Percentiles rank a stretch among this genome's conserved stretches.
Conservation (phyloP, 371 early-diverging fungal species). For the Neoconidiobolus thromboides region DNA sequence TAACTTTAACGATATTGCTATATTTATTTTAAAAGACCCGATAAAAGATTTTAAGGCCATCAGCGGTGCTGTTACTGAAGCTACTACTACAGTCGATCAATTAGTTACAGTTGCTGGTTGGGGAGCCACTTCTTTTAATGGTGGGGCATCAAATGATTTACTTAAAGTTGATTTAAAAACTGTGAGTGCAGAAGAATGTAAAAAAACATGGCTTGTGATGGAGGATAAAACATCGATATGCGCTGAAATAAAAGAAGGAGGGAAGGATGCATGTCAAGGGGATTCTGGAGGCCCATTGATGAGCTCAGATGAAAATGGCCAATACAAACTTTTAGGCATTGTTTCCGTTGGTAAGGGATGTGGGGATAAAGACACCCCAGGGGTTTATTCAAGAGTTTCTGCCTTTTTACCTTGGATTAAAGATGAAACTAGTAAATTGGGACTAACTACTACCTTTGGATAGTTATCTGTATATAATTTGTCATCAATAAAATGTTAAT, state of each 20-base stretch:
- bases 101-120: neutral
- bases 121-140: neutral
- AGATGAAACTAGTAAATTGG: neutral
- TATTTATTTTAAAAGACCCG: neutral
- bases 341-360: neutral
- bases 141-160: neutral
- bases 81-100: neutral
- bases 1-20: neutral
- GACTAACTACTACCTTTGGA: neutral
- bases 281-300: neutral
- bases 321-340: conserved; percentile 9
- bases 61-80: neutral
- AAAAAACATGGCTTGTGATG: neutral
- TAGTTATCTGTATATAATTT: too few species aligned
- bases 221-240: neutral
- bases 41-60: neutral
- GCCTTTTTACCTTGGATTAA: neutral
- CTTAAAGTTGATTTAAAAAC: neutral
- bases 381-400: neutral
- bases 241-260: neutral
- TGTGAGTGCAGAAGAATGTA: neutral
- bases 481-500: too few species aligned
- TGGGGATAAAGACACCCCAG: neutral
- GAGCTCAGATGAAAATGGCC: neutral
- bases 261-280: neutral